Evolutionary conservation across 495 filamentous ascomycete genomes (phyloP), one percentile per base, ranked within the genome.

Genomic region (Daldinia decipiens): DNA sequence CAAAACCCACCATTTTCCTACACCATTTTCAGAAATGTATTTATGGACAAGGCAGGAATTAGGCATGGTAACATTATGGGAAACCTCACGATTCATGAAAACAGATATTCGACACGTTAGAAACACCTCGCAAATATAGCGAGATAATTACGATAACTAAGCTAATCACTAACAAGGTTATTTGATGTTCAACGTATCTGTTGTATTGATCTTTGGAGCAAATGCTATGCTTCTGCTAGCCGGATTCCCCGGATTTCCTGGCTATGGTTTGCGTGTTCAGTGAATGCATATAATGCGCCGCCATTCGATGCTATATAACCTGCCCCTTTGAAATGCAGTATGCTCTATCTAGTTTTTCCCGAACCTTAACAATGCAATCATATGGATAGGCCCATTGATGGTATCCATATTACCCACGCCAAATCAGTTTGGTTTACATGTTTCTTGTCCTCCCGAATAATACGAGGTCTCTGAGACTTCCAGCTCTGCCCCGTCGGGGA

Each of bases 231-330:
- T 53, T 53, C 50, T 29, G 27, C 24, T 17, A 31, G 27, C 27
- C 26, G 12, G 15, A 24, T 29, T 7, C 31, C 50, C 27, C 26
- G 12, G 15, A 24, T 29, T 7, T 53, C 50, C 27, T 62, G 52
- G 40, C 52, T 40, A 29, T 62, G 38, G 38, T 50, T 68, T 57
- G 51, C 17, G 24, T 40, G 51, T 40, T 60, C 34, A 31, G 29
- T 56, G 56, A 68, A 65, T 70, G 31, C 26, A 65, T 71, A 57
- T 39, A 47, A 61, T 53, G 50, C 62, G 57, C 56, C 68, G 62
- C 68, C 68, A 62, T 40, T 55, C 57, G 45, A 71, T 71, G 68
- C 62, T 71, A 71, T 71, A 59, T 64, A 54, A 29, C 51, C 53
- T 53, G 50, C 50, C 53, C 59, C 60, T 47, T 50, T 64, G 36